Conservation (phyloP, 2,329 filamentous ascomycete species). For the Neodidymelliopsis sp. region DNA sequence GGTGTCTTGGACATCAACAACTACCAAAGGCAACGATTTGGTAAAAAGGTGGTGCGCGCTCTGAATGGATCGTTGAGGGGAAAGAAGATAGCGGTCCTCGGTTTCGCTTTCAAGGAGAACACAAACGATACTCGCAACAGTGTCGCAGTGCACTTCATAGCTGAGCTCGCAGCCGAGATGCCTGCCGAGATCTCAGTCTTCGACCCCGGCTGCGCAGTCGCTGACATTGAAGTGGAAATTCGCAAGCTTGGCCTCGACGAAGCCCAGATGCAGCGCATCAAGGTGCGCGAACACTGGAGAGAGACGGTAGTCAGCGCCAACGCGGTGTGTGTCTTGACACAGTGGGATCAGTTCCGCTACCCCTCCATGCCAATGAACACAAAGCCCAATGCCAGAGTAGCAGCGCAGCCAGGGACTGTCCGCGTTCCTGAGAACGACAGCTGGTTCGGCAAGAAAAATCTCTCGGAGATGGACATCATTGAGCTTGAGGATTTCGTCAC, state of each 20-base stretch:
- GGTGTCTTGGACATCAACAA: constrained; percentile 79
- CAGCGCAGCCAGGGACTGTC: constrained; percentile 21
- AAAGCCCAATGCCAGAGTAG: constrained; percentile 12
- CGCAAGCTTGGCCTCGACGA: neutral
- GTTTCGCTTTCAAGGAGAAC: constrained; percentile 82
- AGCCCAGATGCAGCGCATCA: neutral
- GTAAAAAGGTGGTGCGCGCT: constrained; percentile 61
- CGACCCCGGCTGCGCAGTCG: constrained; percentile 49
- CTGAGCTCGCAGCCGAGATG: neutral
- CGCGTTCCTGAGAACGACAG: constrained; percentile 4
- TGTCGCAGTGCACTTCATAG: neutral
- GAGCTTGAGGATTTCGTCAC: constrained; percentile 2
- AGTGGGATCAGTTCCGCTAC: constrained; percentile 22
- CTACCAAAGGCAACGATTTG: constrained; percentile 74
- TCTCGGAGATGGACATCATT: constrained; percentile 13
- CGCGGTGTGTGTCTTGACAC: constrained; percentile 17
- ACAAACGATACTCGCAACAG: constrained; percentile 72
- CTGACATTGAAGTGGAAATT: constrained; percentile 4
- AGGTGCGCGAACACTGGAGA: neutral
- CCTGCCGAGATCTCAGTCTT: neutral
- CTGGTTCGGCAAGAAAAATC: constrained; percentile 4
- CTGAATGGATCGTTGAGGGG: constrained; percentile 73
- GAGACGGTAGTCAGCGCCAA: neutral
- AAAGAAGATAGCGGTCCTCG: constrained; percentile 76
- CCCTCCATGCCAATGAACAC: neutral